Conservation (phyloP, 1,139 yeast species). For the Pichia sp. region DNA sequence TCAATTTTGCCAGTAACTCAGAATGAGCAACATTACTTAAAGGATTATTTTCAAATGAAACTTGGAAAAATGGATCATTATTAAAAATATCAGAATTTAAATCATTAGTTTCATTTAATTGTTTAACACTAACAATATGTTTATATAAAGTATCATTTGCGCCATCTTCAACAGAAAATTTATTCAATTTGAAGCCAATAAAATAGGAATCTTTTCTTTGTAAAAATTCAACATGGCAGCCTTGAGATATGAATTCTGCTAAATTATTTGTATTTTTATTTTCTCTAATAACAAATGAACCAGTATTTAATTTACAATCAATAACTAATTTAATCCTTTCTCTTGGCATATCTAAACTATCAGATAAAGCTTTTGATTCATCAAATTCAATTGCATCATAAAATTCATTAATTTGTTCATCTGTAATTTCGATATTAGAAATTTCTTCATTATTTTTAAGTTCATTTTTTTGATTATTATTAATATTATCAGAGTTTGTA, state of each 20-base stretch:
- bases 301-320: constrained; percentile 62
- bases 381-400: constrained; percentile 93
- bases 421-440: constrained; percentile 36
- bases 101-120: constrained; percentile 30
- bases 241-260: constrained; percentile 78
- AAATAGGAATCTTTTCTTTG: constrained; percentile 78
- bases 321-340: constrained; percentile 66
- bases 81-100: constrained; percentile 3
- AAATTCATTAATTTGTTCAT: constrained; percentile 72
- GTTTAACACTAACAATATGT: constrained; percentile 84
- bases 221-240: constrained; percentile 64
- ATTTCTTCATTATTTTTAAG: constrained; percentile 19
- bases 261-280: constrained; percentile 38
- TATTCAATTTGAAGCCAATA: constrained; percentile 67
- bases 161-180: constrained; percentile 83
- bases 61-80: constrained; percentile 62
- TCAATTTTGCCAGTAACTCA: constrained; percentile 61
- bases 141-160: constrained; percentile 66
- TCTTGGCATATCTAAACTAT: constrained; percentile 61
- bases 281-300: constrained; percentile 62
- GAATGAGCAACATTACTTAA: constrained; percentile 80
- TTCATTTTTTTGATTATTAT: constrained; percentile 1
- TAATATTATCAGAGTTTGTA: constrained; percentile 13
- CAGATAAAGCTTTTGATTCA: constrained; percentile 50
- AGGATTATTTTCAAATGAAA: constrained; percentile 82